A percentile compares a stretch with the other conserved stretches of the same genome.
Evolutionary conservation across 1,284 basidiomycete species (phyloP).

Genomic region (Cutaneotrichosporon sp.): DNA sequence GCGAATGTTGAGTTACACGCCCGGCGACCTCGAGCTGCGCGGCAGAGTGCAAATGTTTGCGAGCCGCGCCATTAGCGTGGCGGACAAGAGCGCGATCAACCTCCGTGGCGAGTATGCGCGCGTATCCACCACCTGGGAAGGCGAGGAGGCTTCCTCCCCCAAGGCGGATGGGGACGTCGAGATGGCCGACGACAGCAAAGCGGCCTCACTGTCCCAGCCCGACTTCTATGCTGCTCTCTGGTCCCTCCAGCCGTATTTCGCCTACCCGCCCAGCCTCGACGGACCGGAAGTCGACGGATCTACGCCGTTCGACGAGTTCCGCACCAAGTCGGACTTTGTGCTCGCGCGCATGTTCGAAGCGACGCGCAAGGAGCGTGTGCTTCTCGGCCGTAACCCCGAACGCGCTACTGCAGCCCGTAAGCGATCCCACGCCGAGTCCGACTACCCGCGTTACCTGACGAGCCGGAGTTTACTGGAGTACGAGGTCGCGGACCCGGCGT

Average conservation of each 20-base stretch:
- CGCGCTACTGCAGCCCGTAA: constrained; percentile 25
- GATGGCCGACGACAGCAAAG: constrained; percentile 12
- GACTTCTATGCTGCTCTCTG: constrained; percentile 51
- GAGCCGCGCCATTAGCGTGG: constrained; percentile 42
- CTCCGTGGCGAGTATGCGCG: constrained; percentile 46
- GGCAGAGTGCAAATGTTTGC: constrained; percentile 49
- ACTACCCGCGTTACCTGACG: constrained; percentile 50
- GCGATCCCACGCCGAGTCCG: constrained; percentile 34
- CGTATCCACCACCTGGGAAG: constrained; percentile 45
- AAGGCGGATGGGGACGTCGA: constrained; percentile 8
- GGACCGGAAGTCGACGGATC: constrained; percentile 31
- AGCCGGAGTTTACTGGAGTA: constrained; percentile 44
- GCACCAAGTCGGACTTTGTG: constrained; percentile 42
- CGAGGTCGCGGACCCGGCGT: constrained; percentile 45
- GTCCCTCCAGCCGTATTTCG: constrained; percentile 51
- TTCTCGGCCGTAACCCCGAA: constrained; percentile 34
- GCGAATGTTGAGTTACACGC: constrained; percentile 42
- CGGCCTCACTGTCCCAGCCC: constrained; percentile 20
- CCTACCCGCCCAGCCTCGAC: constrained; percentile 45
- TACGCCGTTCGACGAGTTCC: constrained; percentile 43
- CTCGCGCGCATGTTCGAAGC: constrained; percentile 43
- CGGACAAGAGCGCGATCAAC: constrained; percentile 51
- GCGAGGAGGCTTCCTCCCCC: constrained; percentile 8
- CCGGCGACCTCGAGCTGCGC: constrained; percentile 45
- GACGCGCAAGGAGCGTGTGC: constrained; percentile 38